Base-by-base conservation (phyloP, 352 stramenopile species). In the Pythium brachiatum region DNA sequence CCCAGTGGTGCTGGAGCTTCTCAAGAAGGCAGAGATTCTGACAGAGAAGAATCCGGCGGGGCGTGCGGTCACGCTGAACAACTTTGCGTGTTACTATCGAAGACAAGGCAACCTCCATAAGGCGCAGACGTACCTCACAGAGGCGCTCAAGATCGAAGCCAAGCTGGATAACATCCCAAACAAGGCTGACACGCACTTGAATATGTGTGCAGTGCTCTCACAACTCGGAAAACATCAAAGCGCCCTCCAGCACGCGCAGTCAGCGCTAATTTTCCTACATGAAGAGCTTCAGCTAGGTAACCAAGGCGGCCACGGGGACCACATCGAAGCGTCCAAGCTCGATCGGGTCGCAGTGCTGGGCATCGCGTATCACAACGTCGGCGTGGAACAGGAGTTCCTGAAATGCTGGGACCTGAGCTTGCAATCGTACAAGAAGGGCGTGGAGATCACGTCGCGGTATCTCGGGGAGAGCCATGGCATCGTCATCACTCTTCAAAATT, bases 351-450 rank as follows among this genome's bases (percentile, higher is more conserved):
- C 94, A 11, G 94, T 98, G 2, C 71, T 98, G 13, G 90, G 89
- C 1, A 98, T 98, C 29, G 94, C 94, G 8, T 98, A 98, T 69
- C 94, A 98, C 64, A 98, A 98, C 60, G 90, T 97, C 39, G 94
- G 92, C 25, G 94, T 98, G 20, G 94, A 98, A 69, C 90, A 98
- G 48, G 94, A 98, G 61, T 98, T 98, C 60, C 74, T 98, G 18
- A 98, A 97, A 60, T 91, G 85, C 56, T 97, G 85, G 62, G 87
- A 98, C 50, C 70, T 93, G 20, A 96, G 85, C 51, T 46, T 98
- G 9, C 76, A 95, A 39, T 95, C 87, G 16, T 98, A 98, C 75
- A 83, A 86, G 41, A 98, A 97, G 69, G 94, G 92, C 4, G 89
- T 95, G 16, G 87, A 98, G 55, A 72, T 97, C 43, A 86, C 89